phyloP scores from a whole-genome alignment of 1,139 yeast genomes.

The Diutina sp. region DNA sequence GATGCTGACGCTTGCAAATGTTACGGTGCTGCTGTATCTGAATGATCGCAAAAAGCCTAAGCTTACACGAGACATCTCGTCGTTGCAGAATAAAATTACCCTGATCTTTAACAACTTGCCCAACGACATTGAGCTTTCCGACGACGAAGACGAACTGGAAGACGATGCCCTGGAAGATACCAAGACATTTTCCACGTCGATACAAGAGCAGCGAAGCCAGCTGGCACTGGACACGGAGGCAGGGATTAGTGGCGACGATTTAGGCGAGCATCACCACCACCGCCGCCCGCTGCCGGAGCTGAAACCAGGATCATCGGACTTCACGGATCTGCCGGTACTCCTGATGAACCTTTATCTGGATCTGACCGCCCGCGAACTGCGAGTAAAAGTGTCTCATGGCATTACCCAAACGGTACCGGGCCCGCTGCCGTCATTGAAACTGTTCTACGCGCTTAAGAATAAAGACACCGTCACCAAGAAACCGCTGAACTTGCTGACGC shows the following conservation, averaged over 20 bases:
- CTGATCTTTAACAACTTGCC: conserved; percentile 34
- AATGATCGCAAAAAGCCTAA: background rate
- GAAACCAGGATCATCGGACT: background rate
- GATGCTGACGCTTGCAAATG: background rate
- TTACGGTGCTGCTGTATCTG: background rate
- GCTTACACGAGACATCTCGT: background rate
- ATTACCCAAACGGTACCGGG: background rate
- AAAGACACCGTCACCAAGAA: background rate
- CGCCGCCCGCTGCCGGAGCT: background rate
- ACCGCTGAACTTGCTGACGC: background rate
- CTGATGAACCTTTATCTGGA: background rate
- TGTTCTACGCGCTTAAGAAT: background rate
- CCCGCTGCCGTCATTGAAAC: background rate
- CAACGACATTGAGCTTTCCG: conserved; percentile 35
- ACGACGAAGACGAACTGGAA: conserved; percentile 12
- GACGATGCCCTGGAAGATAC: background rate
- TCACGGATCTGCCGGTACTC: background rate
- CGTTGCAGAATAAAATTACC: conserved; percentile 14
- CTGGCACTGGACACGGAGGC: background rate
- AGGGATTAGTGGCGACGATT: background rate
- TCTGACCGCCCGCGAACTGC: background rate
- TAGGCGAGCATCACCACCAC: background rate
- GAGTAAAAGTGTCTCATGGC: conserved; percentile 1
- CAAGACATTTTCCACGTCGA: background rate
- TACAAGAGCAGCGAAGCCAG: background rate